phyloP scores from a whole-genome alignment of 768 basidiomycete species.

The Dacryopinax primogenitus region DNA sequence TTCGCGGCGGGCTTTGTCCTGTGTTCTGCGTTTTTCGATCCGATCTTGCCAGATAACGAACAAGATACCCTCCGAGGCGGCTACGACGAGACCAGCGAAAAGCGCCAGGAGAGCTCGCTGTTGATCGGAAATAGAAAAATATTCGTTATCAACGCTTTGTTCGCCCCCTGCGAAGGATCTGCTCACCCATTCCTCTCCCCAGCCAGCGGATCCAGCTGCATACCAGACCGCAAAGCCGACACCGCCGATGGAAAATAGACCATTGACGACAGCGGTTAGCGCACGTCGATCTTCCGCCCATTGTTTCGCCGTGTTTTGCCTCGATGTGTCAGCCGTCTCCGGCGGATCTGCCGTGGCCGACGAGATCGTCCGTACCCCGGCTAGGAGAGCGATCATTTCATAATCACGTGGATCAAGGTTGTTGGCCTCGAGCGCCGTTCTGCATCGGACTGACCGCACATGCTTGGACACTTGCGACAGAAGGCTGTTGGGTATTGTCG shows the following conservation, averaged over 20 bases:
- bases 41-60: conserved; percentile 63
- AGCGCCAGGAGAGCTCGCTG: conserved; percentile 49
- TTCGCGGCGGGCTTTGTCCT: background rate
- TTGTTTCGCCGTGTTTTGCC: conserved; percentile 34
- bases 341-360: conserved; percentile 54
- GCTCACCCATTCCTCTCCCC: conserved; percentile 67
- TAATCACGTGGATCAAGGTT: conserved; percentile 44
- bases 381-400: conserved; percentile 60
- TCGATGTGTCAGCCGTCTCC: conserved; percentile 34
- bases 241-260: conserved; percentile 52
- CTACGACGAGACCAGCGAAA: conserved; percentile 49
- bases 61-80: conserved; percentile 52
- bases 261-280: conserved; percentile 58
- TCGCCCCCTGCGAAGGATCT: conserved; percentile 3
- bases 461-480: conserved; percentile 52
- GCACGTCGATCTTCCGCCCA: conserved; percentile 47
- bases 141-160: conserved; percentile 9
- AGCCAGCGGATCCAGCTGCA: conserved; percentile 49
- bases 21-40: conserved; percentile 14
- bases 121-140: background rate
- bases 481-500: conserved; percentile 46
- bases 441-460: conserved; percentile 45
- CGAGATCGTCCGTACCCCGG: conserved; percentile 48
- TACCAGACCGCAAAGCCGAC: conserved; percentile 61
- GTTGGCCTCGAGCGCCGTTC: conserved; percentile 30